Base-by-base conservation (phyloP, 2,329 filamentous ascomycete species). In the Fusarium azukiicola region DNA sequence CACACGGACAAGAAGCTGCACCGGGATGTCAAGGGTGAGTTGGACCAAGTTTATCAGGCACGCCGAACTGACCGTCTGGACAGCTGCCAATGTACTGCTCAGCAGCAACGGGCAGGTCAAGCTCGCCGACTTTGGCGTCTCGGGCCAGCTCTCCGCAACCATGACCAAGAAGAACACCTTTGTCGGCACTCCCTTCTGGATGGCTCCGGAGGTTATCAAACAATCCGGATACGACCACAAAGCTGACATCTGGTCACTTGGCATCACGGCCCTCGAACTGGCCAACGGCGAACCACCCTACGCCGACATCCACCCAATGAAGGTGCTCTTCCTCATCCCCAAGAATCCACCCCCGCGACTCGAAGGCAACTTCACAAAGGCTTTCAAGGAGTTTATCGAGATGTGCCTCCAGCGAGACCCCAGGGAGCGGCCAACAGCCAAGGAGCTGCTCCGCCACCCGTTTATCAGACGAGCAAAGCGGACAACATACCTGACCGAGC, bases 151-250 rank as follows among this genome's bases (percentile, higher is more conserved):
- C 32, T 98, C 97, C 14, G 97, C 97, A 11, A 99, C 97, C 67
- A 99, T 99, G 97, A 99, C 97, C 77, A 99, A 99, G 91, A 99
- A 99, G 90, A 99, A 99, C 86, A 99, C 97, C 0, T 99, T 99
- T 86, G 97, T 99, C 44, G 98, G 98, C 46, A 99, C 97, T 0
- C 97, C 98, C 2, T 99, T 99, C 86, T 99, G 98, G 98, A 99
- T 99, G 97, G 97, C 98, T 5, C 97, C 97, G 16, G 97, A 99
- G 88, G 97, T 99, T 71, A 99, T 99, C 87, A 98, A 98, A 89
- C 97, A 99, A 87, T 98, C 97, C 73, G 97, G 97, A 66, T 99
- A 99, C 89, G 97, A 99, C 87, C 96, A 98, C 89, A 99, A 99
- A 89, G 97, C 97, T 58, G 97, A 99, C 85, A 98, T 99, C 74